These are phyloP conservation scores for Tetrahymena elliotti DNA, from an alignment of 73 alveolate species.

Conservation along the genomic window DNA sequence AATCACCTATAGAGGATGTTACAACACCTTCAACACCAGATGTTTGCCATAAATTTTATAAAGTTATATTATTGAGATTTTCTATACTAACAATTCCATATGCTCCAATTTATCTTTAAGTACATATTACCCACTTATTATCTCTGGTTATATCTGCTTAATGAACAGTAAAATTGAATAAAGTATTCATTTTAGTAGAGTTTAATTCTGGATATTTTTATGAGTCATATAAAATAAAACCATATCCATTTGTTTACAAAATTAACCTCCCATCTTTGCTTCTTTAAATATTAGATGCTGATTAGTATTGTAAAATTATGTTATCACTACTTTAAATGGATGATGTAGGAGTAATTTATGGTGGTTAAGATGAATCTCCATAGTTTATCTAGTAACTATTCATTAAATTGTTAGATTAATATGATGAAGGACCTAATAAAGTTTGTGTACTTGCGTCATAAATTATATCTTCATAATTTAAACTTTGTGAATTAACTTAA, in stretches of 20 bases:
- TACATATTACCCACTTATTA: neutral
- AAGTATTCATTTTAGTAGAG: neutral
- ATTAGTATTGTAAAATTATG: neutral
- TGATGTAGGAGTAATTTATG: neutral
- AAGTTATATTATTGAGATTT: neutral
- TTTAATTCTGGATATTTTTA: neutral
- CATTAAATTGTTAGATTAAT: neutral
- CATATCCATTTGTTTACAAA: neutral
- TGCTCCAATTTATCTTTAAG: neutral
- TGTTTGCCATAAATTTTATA: neutral
- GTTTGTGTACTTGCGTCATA: neutral
- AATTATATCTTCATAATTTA: neutral
- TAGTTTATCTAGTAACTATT: neutral
- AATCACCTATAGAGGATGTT: neutral
- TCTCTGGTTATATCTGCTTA: neutral
- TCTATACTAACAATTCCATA: neutral
- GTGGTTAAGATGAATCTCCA: neutral
- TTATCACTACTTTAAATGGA: neutral
- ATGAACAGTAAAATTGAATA: neutral
- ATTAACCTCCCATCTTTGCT: neutral
- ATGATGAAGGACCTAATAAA: neutral
- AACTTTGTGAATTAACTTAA: neutral
- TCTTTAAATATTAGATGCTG: neutral
- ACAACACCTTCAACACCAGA: neutral
- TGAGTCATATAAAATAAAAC: neutral